Evolutionary conservation across 1,284 basidiomycete species (phyloP).

Genomic region (Ganoderma meredithae): DNA sequence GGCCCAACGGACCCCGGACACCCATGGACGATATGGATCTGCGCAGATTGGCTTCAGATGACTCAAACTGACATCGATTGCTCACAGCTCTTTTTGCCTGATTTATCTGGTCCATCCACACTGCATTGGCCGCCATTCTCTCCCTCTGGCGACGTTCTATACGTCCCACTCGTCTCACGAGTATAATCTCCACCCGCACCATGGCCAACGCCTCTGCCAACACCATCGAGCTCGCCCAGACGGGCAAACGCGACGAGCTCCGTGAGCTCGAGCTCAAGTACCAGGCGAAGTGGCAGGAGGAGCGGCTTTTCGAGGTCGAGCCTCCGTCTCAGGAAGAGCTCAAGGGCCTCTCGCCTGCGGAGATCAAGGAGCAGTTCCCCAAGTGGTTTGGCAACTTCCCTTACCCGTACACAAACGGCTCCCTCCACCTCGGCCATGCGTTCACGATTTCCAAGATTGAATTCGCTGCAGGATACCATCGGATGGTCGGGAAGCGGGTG

Average conservation of each 20-base stretch:
- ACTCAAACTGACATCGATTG: constrained; percentile 37
- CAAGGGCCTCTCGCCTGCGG: constrained; percentile 65
- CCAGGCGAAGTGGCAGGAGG: constrained; percentile 80
- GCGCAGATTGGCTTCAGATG: constrained; percentile 17
- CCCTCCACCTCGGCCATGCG: constrained; percentile 95
- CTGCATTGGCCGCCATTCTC: constrained; percentile 35
- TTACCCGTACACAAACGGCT: constrained; percentile 99
- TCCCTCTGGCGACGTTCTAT: constrained; percentile 36
- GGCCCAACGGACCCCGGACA: constrained; percentile 15
- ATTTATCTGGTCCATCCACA: constrained; percentile 29
- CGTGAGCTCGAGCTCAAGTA: constrained; percentile 86
- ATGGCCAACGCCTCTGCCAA: constrained; percentile 38
- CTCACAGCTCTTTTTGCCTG: constrained; percentile 21
- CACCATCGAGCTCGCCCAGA: constrained; percentile 63
- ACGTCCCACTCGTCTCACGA: constrained; percentile 35
- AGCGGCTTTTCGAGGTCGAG: constrained; percentile 84
- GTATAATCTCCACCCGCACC: constrained; percentile 20
- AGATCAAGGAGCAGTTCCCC: constrained; percentile 79
- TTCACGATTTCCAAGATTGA: constrained; percentile 99
- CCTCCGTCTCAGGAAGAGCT: constrained; percentile 78
- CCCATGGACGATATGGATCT: constrained; percentile 10
- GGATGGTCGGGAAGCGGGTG: constrained; percentile 94
- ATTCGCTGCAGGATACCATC: constrained; percentile 94
- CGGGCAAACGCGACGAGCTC: constrained; percentile 91
- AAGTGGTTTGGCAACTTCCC: constrained; percentile 99